Base-by-base conservation (phyloP, 1,284 basidiomycete genomes). In the Sanghuangporus weigelae region DNA sequence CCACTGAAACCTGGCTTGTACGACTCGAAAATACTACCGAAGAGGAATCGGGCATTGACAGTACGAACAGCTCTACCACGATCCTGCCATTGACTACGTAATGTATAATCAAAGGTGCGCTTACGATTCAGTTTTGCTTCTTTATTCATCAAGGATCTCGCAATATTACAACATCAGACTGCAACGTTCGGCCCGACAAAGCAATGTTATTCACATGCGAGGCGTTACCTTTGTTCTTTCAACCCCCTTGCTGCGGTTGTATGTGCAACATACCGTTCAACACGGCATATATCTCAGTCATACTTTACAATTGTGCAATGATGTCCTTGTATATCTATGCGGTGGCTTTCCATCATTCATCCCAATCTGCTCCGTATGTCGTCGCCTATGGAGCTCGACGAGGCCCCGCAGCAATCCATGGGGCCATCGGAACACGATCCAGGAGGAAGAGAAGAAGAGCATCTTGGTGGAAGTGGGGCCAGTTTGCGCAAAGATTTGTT, bases 351-450 rank as follows among this genome's bases (percentile, higher is more conserved):
- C 23, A 16, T 42, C 38, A 21, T 57, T 19, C 55, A 57, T 44
- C 55, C 55, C n/a, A 57, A 21, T 23, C 19, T 51, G n/a, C 48
- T 40, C 48, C 59, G 14, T 39, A 60, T 53, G 48, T 23, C 48
- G 31, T 60, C 50, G 7, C 58, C 42, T 10, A 60, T 60, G 59
- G 59, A 36, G 59, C 59, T 53, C 38, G 59, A 60, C 38, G 35
- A 7, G n/a, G 8, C 48, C 10, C 48, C 48, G 49, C 49, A 31
- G 6, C n/a, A 16, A 7, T 40, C 19, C 38, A 39, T 14, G 19
- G 26, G 19, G 16, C 50, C 26, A 19, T 31, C 14, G 16, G 26
- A 42, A n/a, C 7, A 44, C n/a, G 53, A 54, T 26, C 38, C 36
- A 35, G 50, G 40, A 26, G 50, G 60, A 61, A 56, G n/a, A 35